phyloP scores from a whole-genome alignment of 2,329 filamentous ascomycete genomes.

The Colletotrichum sp. region DNA sequence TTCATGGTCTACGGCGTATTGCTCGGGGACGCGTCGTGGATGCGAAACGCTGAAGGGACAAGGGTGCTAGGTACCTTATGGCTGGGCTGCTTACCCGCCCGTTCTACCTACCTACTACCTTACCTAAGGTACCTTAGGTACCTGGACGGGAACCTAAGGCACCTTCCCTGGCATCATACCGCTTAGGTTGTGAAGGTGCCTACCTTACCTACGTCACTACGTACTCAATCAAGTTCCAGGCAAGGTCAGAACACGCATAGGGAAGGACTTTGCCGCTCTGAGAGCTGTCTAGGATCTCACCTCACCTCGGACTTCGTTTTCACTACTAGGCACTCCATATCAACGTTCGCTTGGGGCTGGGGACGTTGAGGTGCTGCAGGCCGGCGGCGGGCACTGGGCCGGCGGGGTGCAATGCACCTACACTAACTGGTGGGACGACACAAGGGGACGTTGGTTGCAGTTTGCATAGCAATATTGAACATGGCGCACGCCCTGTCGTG shows the following conservation, averaged over 20 bases:
- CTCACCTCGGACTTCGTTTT: not conserved
- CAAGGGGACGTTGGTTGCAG: not conserved
- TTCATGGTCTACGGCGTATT: not conserved
- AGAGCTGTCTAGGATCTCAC: not conserved
- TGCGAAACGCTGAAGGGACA: not conserved
- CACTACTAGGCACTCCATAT: no score
- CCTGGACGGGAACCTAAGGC: not conserved
- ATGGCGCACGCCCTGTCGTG: not conserved
- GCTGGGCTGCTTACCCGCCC: no score
- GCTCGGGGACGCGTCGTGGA: slow-evolving; percentile 5
- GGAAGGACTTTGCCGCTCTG: not conserved
- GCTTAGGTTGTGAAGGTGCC: not conserved
- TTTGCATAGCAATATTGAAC: not conserved
- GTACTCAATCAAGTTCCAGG: not conserved
- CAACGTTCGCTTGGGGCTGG: no score
- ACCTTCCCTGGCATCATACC: not conserved
- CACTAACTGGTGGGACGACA: not conserved
- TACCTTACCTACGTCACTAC: not conserved
- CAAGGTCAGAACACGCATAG: not conserved
- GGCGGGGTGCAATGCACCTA: not conserved
- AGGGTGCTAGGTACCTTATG: not conserved
- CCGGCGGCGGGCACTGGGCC: no score
- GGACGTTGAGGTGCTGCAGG: no score
- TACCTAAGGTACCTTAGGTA: not conserved
- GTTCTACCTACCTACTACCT: not conserved